Evolutionary conservation across 495 filamentous ascomycete genomes (phyloP), one percentile per base, ranked within the genome.

Genomic region (Paragyromitra xinjiangensis): DNA sequence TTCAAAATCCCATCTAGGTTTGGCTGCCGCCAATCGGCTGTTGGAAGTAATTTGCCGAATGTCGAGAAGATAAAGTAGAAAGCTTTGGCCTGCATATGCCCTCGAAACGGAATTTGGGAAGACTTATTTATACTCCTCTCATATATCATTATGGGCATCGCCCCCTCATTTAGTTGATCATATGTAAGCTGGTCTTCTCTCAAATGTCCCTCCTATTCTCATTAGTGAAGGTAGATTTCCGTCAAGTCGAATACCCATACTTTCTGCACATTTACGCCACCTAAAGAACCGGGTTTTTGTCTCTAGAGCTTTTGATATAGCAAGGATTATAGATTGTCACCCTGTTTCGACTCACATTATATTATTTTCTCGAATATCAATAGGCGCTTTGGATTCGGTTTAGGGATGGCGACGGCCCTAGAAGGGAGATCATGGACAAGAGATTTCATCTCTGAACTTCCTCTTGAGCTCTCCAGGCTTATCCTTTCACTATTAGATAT

Each of bases 361-460:
- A 70, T 26, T 50, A 19, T 44, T 42, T 34, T 6, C 14, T 16
- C 48, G 61, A 11, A 22, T 19, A 65, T 16, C 37, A 51, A 19
- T 40, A 44, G 39, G n/a, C 61, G 39, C 39, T 59, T 44, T 72
- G 12, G 50, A 26, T 8, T 29, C 39, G 11, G 34, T 56, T 45
- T 37, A 44, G 16, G 51, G 22, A 64, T 61, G 58, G 34, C 62
- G 53, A 55, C 62, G 58, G 2, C 61, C 62, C 8, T 50, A 14
- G 29, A 73, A 61, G 69, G 69, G 24, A 72, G 74, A 51, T 48
- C 42, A 42, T 66, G 50, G 51, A 62, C 56, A 5, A 79, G 67
- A 34, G 77, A 79, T 50, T 79, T 79, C 9, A 79, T 79, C 51
- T 72, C 77, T 6, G 77, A 79, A 48, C 77, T 79, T 73, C 77